Conservation (phyloP, 2,329 filamentous ascomycete genomes). For the Colletotrichum sp. region DNA sequence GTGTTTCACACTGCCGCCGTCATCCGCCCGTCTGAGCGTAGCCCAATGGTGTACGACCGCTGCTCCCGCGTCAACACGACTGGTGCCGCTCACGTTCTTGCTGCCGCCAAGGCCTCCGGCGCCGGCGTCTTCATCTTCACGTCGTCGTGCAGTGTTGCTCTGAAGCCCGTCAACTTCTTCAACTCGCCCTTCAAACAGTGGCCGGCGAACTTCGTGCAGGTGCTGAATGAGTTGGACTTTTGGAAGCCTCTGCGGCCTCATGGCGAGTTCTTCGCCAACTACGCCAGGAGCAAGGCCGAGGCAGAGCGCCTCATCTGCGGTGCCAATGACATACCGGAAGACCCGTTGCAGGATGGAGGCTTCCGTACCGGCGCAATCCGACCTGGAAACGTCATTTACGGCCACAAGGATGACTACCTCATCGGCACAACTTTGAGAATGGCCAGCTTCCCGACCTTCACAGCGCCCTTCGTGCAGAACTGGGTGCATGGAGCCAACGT, state of each 20-base stretch:
- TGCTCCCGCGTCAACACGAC: slow-evolving; percentile 53
- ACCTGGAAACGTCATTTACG: slow-evolving; percentile 59
- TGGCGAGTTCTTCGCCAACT: slow-evolving; percentile 52
- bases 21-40: slow-evolving; percentile 56
- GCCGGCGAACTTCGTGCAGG: slow-evolving; percentile 47
- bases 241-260: slow-evolving; percentile 40
- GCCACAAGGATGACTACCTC: slow-evolving; percentile 47
- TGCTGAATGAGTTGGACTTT: slow-evolving; percentile 51
- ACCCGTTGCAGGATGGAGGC: slow-evolving; percentile 21
- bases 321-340: slow-evolving; percentile 35
- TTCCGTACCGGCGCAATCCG: slow-evolving; percentile 61
- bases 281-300: slow-evolving; percentile 54
- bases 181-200: slow-evolving; percentile 45
- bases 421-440: slow-evolving; percentile 42
- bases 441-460: slow-evolving; percentile 46
- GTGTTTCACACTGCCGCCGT: slow-evolving; percentile 63
- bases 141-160: slow-evolving; percentile 49
- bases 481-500: slow-evolving; percentile 57
- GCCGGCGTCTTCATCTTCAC: slow-evolving; percentile 58
- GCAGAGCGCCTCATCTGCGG: slow-evolving; percentile 55
- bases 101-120: slow-evolving; percentile 47
- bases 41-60: slow-evolving; percentile 46
- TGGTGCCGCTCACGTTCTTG: slow-evolving; percentile 54
- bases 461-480: slow-evolving; percentile 49
- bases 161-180: slow-evolving; percentile 46